Evolutionary conservation across 2,329 filamentous ascomycete species (phyloP), one percentile per base, ranked within the genome.

Genomic region (Pestalotiopsis sp.): DNA sequence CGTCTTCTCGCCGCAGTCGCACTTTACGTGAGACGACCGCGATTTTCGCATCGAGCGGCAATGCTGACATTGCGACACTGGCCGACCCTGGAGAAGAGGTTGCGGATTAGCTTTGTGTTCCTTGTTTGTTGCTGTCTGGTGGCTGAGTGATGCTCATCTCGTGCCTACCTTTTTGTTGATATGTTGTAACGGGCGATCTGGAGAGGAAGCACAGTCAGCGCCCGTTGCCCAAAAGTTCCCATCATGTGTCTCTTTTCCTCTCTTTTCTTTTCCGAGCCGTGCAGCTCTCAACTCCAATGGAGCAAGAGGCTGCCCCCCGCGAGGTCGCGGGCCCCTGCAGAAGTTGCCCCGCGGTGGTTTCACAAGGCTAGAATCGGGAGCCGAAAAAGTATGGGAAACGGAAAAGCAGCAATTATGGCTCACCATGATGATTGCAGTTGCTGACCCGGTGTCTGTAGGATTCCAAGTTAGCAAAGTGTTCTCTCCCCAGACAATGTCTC

Each of bases 1-100:
- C 71, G 91, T 90, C 87, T 97, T 98, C 82, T 97, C 93, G 80
- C 94, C 95, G 82, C 96, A 99, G 82, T 98, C 95, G 84, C 96
- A 99, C 82, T 96, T 97, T 78, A 96, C 90, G 82, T 98, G 96
- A 73, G 95, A 93, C 69, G 95, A 92, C 76, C 96, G 93, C 81
- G 94, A 95, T 87, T 98, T 98, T 84, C 96, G 95, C 87, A 97
- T 92, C 74, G 92, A 90, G 80, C 96, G 95, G 84, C 96, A 99
- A 84, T 99, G 96, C 75, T 94, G 90, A 83, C 96, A 99, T 91
- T 99, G 96, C 76, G 96, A 97, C 75, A 98, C 94, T 71, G 96
- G 96, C 72, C 95, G 93, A 78, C 95, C 95, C 61, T 64, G 61
- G 3, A 6, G 7, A 12, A 23, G 20, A 20, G 25, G n/a, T 23